phyloP scores from a whole-genome alignment of 495 filamentous ascomycete genomes.

The Aspergillus affinis region DNA sequence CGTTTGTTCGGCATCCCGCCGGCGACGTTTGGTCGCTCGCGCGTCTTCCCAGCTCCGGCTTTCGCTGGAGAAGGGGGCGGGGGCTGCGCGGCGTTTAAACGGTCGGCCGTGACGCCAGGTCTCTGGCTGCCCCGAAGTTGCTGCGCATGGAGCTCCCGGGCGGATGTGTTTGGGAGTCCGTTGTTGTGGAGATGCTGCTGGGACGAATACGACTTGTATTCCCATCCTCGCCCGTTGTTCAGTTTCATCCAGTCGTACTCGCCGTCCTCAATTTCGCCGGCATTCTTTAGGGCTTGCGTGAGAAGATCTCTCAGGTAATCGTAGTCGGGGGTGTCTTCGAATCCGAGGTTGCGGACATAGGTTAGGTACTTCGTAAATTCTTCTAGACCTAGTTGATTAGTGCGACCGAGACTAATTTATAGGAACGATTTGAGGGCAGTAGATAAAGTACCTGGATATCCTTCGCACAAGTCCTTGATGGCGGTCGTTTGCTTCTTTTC shows the following conservation, averaged over 20 bases:
- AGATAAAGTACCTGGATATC: slow-evolving; percentile 69
- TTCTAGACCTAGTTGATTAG: slow-evolving; percentile 48
- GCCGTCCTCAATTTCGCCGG: slow-evolving; percentile 93
- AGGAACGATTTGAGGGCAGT: background rate
- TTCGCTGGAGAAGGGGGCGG: slow-evolving; percentile 85
- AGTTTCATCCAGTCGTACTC: slow-evolving; percentile 99
- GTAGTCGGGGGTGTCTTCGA: slow-evolving; percentile 98
- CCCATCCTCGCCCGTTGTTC: slow-evolving; percentile 92
- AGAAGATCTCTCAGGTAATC: slow-evolving; percentile 96
- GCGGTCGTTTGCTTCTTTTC: slow-evolving; percentile 99
- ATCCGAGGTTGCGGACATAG: slow-evolving; percentile 96
- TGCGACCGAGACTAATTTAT: background rate
- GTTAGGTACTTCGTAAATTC: slow-evolving; percentile 97
- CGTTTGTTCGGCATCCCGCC: slow-evolving; percentile 67
- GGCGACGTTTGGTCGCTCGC: slow-evolving; percentile 79
- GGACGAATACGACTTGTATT: slow-evolving; percentile 84
- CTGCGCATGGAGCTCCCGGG: slow-evolving; percentile 71
- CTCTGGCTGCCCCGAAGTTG: slow-evolving; percentile 59
- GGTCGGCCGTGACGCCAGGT: slow-evolving; percentile 72
- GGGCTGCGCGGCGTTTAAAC: slow-evolving; percentile 97
- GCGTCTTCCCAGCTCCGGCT: slow-evolving; percentile 71
- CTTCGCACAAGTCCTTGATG: slow-evolving; percentile 96
- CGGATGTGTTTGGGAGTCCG: slow-evolving; percentile 70
- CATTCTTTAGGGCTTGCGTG: slow-evolving; percentile 93
- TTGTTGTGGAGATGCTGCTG: slow-evolving; percentile 73